Evolutionary conservation across 2,329 filamentous ascomycete species (phyloP).

Genomic region (Paecilomyces formosus): DNA sequence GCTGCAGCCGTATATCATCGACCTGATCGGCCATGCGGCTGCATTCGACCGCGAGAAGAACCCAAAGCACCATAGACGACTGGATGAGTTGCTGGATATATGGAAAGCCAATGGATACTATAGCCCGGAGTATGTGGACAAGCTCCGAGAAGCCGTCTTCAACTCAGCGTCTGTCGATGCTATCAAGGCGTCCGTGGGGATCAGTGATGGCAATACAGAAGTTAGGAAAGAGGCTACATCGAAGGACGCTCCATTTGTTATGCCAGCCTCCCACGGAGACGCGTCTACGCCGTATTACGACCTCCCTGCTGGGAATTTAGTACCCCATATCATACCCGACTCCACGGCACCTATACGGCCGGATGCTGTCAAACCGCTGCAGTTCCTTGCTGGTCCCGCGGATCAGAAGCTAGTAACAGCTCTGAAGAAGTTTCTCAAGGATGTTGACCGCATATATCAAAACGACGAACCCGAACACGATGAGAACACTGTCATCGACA

Average conservation of each 20-base stretch:
- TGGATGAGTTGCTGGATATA: slow-evolving; percentile 57
- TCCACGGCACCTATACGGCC: slow-evolving; percentile 67
- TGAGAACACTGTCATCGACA: slow-evolving; percentile 48
- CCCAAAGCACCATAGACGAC: slow-evolving; percentile 59
- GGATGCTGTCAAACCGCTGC: slow-evolving; percentile 62
- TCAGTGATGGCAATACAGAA: slow-evolving; percentile 14
- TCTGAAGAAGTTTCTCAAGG: slow-evolving; percentile 62
- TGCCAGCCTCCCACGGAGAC: slow-evolving; percentile 74
- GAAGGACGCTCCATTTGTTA: slow-evolving; percentile 54
- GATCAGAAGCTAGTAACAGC: slow-evolving; percentile 58
- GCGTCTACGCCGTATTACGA: slow-evolving; percentile 68
- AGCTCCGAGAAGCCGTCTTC: slow-evolving; percentile 53
- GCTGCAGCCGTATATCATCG: slow-evolving; percentile 53
- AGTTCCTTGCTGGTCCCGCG: slow-evolving; percentile 61
- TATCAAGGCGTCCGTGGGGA: slow-evolving; percentile 19
- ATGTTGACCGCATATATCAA: slow-evolving; percentile 62
- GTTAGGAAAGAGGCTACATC: slow-evolving; percentile 38
- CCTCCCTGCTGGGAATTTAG: slow-evolving; percentile 71
- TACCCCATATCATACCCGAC: slow-evolving; percentile 70
- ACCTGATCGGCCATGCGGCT: slow-evolving; percentile 54
- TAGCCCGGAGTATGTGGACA: slow-evolving; percentile 43
- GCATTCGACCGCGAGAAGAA: slow-evolving; percentile 48
- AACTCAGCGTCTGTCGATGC: slow-evolving; percentile 31
- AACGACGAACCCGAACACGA: slow-evolving; percentile 41
- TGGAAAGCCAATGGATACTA: slow-evolving; percentile 67